Base-by-base conservation (phyloP, 1,139 yeast species). In the Chernovozyma sophiae-reginae region DNA sequence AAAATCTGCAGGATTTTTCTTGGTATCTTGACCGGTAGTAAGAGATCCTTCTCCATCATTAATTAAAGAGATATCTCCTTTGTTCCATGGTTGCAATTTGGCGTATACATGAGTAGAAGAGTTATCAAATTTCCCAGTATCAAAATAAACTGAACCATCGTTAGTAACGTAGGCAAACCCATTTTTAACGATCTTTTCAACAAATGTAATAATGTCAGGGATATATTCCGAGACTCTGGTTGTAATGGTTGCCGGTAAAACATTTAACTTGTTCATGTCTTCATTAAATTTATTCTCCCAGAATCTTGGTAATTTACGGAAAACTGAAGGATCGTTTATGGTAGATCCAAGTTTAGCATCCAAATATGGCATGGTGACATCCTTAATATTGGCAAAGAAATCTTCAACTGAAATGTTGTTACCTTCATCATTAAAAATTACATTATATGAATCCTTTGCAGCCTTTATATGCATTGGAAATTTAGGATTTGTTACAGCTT, bases 161-260 rank as follows among this genome's bases (percentile, higher is more conserved):
- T 60, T 59, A 1, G 96, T 81, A 14, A 79, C 69, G 57, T 92
- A 92, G 1, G 92, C 98, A 56, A 73, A 92, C 0, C 96, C 96
- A 48, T 85, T 85, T 3, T 54, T 57, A 33, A 90, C 76, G 52
- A 92, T 90, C 49, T 68, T 72, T 46, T 80, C 75, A 19, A 92
- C 95, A 59, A 81, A 92, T 16, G 63, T 74, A 35, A 90, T 76
- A 58, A 92, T 90, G 52, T 92, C 96, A 2, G 97, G 97, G 32
- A 92, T 81, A 55, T 87, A 94, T 59, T 92, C 98, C 3, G 96
- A 85, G n/a, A 92, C 99, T 51, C 99, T 78, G 4, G 98, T 92
- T 25, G 95, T 86, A 31, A 89, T 73, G 4, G 85, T 73, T 4
- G 97, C 85, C 6, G 94, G 84, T 37, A 86, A 68, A 11, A 92